Percentiles rank a stretch among this genome's conserved stretches.
phyloP scores from a whole-genome alignment of 2,329 filamentous ascomycete species.

The Claviceps lovelessii region DNA sequence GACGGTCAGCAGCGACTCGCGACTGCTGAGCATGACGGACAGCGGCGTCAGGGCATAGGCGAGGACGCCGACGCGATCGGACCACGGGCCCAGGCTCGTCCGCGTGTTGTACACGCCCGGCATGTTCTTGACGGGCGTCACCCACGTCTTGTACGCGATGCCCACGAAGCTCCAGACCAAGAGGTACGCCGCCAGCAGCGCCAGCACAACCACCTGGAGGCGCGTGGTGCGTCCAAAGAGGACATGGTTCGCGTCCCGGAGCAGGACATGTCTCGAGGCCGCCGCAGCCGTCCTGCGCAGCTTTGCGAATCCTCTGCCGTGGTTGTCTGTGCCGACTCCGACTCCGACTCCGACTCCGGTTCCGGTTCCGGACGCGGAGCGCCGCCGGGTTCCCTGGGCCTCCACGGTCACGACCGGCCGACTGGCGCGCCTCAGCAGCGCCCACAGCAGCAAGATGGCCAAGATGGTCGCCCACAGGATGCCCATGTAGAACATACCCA shows the following conservation, averaged over 20 bases:
- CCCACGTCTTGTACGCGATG: conserved; percentile 53
- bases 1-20: conserved; percentile 55
- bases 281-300: conserved; percentile 22
- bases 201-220: conserved; percentile 49
- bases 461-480: conserved; percentile 34
- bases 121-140: conserved; percentile 48
- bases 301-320: conserved; percentile 12
- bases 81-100: conserved; percentile 50
- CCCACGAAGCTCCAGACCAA: conserved; percentile 55
- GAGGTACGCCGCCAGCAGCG: conserved; percentile 45
- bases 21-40: conserved; percentile 49
- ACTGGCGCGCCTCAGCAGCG: conserved; percentile 13
- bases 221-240: conserved; percentile 56
- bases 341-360: background rate
- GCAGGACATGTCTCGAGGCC: conserved; percentile 34
- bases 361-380: no score
- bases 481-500: conserved; percentile 35
- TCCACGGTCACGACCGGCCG: conserved; percentile 7
- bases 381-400: conserved; percentile 1
- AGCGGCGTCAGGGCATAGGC: conserved; percentile 64
- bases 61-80: conserved; percentile 54
- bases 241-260: conserved; percentile 41
- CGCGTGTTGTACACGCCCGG: conserved; percentile 48
- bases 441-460: conserved; percentile 30
- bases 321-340: background rate